phyloP scores from a whole-genome alignment of 345 rosid species.

The Excoecaria cochinchinensis region DNA sequence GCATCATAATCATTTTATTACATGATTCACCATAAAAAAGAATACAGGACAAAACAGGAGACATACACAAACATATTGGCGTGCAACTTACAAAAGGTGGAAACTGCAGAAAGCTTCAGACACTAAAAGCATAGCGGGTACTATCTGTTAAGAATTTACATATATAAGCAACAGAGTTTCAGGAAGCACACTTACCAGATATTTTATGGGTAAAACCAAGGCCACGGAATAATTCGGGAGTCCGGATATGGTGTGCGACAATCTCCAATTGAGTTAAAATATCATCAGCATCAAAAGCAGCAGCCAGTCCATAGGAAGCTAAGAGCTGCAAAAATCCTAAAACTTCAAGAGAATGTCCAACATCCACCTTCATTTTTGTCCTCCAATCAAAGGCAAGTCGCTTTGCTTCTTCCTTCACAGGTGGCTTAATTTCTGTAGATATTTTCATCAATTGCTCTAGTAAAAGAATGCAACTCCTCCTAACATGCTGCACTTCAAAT shows the following conservation, averaged over 20 bases:
- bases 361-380: slow-evolving; percentile 23
- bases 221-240: slow-evolving; percentile 27
- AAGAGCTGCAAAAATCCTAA: slow-evolving; percentile 42
- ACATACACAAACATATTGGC: neutral
- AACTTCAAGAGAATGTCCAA: slow-evolving; percentile 27
- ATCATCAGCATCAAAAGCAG: slow-evolving; percentile 32
- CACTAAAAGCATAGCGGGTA: neutral
- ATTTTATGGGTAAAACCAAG: slow-evolving; percentile 34
- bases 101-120: neutral
- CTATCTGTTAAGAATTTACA: neutral
- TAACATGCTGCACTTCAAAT: slow-evolving; percentile 34
- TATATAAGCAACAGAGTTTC: neutral
- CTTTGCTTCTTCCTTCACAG: slow-evolving; percentile 39
- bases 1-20: neutral
- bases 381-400: slow-evolving; percentile 34
- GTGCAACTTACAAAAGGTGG: neutral
- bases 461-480: slow-evolving; percentile 45
- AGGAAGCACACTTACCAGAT: slow-evolving; percentile 27
- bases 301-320: slow-evolving; percentile 36
- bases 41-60: neutral
- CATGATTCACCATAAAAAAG: neutral
- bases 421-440: slow-evolving; percentile 31
- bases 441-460: slow-evolving; percentile 47
- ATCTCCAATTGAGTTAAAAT: slow-evolving; percentile 28
- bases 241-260: slow-evolving; percentile 25